Percentiles rank a stretch among this genome's conserved stretches.
These are phyloP conservation scores for Cladosporium velox DNA, from an alignment of 2,329 filamentous ascomycete genomes.

Conservation along the genomic window DNA sequence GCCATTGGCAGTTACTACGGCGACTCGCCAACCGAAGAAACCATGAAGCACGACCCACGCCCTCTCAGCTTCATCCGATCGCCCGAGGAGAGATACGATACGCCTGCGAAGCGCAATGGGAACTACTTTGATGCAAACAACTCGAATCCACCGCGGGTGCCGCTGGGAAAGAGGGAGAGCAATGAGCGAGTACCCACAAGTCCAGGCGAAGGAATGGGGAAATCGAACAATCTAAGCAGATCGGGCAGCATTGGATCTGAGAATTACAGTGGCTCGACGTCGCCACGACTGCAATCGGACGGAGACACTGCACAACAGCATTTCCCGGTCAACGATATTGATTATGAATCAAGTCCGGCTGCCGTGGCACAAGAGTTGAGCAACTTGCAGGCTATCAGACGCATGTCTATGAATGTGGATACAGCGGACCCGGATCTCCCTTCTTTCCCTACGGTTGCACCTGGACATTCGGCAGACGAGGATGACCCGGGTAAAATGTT, in stretches of 20 bases:
- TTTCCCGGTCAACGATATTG: constrained; percentile 77
- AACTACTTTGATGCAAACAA: constrained; percentile 31
- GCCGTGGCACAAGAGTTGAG: constrained; percentile 90
- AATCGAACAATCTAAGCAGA: constrained; percentile 26
- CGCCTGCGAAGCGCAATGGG: constrained; percentile 30
- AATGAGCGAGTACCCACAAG: constrained; percentile 34
- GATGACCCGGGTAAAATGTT: constrained; percentile 85
- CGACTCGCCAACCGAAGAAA: constrained; percentile 52
- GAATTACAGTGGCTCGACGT: constrained; percentile 28
- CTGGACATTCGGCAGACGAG: constrained; percentile 68
- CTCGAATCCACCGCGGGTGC: constrained; percentile 28
- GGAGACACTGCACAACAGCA: constrained; percentile 40
- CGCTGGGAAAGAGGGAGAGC: constrained; percentile 38
- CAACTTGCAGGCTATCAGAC: constrained; percentile 84
- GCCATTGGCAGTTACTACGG: constrained; percentile 90
- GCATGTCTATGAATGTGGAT: constrained; percentile 92
- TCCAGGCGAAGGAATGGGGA: constrained; percentile 20
- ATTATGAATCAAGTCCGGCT: constrained; percentile 85
- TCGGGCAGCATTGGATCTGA: constrained; percentile 42
- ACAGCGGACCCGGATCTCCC: constrained; percentile 72
- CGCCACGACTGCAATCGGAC: constrained; percentile 34
- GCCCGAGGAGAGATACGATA: constrained; percentile 52
- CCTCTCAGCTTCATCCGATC: constrained; percentile 74
- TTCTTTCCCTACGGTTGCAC: constrained; percentile 68
- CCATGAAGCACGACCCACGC: constrained; percentile 47